Evolutionary conservation across 2,329 filamentous ascomycete genomes (phyloP), one percentile per base, ranked within the genome.

Genomic region (Cladosporium sp.): DNA sequence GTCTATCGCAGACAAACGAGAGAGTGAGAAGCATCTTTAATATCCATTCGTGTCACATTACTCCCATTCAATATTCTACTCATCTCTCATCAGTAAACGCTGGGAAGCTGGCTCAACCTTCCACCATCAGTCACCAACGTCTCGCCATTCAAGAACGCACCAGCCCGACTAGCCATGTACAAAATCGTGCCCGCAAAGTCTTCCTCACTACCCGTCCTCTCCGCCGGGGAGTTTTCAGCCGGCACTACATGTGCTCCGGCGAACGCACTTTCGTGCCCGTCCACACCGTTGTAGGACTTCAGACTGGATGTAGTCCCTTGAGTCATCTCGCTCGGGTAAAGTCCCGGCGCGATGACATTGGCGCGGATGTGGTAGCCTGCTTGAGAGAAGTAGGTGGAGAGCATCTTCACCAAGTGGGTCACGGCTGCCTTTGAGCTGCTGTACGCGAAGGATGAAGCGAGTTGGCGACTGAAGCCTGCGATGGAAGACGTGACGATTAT

Each of bases 111-210:
- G 26, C 59, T 62, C 58, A 91, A 72, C 65, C 87, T 80, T 1
- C 88, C 88, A 58, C 88, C 88, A 73, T 91, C 89, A 0, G 86
- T 80, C 8, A 90, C 77, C 56, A 90, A 77, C 18, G 88, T 82
- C 66, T 83, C 84, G 2, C 88, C 89, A 74, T 90, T 91, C 70
- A 85, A 80, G 74, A 89, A 91, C 3, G 85, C 85, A 0, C 89
- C 89, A 2, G 88, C 88, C 67, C 84, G 79, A 58, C 86, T 87
- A 3, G 85, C 86, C 73, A 91, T 79, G 79, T 88, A 91, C 60
- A 92, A 74, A 29, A 91, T 82, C 57, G 86, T 80, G 1, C 88
- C 88, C 1, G 83, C 86, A 80, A 91, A 86, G 71, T 90, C 89
- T 69, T 86, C 78, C 66, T 86, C 83, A 52, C 84, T 82, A 1